A percentile compares a stretch with the other conserved stretches of the same genome.
phyloP scores from a whole-genome alignment of 2,329 filamentous ascomycete species.

The Stachybotrys elegans region DNA sequence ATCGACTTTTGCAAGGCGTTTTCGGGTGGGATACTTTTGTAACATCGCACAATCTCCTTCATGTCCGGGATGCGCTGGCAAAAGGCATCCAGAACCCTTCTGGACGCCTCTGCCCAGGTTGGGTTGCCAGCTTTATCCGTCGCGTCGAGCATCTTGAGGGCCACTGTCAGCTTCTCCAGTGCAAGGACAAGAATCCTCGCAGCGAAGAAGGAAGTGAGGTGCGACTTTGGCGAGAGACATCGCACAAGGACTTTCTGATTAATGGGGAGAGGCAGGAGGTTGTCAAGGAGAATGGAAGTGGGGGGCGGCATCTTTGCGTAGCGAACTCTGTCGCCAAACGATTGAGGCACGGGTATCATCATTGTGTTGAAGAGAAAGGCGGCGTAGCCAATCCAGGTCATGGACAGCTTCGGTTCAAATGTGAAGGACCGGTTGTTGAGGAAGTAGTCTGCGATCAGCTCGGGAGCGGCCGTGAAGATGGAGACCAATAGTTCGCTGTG shows the following conservation, averaged over 20 bases:
- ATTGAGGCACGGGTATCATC: slow-evolving; percentile 64
- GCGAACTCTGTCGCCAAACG: slow-evolving; percentile 62
- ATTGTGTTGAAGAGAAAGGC: slow-evolving; percentile 81
- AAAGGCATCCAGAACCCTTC: slow-evolving; percentile 68
- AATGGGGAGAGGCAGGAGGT: slow-evolving; percentile 76
- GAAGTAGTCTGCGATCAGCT: slow-evolving; percentile 86
- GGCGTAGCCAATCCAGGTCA: slow-evolving; percentile 93
- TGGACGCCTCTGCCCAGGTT: slow-evolving; percentile 65
- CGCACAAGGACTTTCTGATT: slow-evolving; percentile 73
- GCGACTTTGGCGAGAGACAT: slow-evolving; percentile 72
- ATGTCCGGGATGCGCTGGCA: slow-evolving; percentile 73
- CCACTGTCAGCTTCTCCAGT: slow-evolving; percentile 68
- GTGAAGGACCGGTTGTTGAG: slow-evolving; percentile 72
- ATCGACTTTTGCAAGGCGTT: slow-evolving; percentile 74
- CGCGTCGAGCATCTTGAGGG: slow-evolving; percentile 56
- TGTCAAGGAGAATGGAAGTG: slow-evolving; percentile 74
- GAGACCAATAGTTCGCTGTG: slow-evolving; percentile 78
- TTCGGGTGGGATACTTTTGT: slow-evolving; percentile 62
- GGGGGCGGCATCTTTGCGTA: slow-evolving; percentile 69
- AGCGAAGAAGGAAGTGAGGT: slow-evolving; percentile 79
- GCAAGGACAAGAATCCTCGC: slow-evolving; percentile 73
- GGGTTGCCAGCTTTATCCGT: slow-evolving; percentile 28
- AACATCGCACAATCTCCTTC: slow-evolving; percentile 72
- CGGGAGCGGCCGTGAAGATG: slow-evolving; percentile 77
- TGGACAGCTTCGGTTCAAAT: slow-evolving; percentile 86